These are phyloP conservation scores for Trypanosoma cruzi DNA, from an alignment of 208 protist species.

Conservation along the genomic window DNA sequence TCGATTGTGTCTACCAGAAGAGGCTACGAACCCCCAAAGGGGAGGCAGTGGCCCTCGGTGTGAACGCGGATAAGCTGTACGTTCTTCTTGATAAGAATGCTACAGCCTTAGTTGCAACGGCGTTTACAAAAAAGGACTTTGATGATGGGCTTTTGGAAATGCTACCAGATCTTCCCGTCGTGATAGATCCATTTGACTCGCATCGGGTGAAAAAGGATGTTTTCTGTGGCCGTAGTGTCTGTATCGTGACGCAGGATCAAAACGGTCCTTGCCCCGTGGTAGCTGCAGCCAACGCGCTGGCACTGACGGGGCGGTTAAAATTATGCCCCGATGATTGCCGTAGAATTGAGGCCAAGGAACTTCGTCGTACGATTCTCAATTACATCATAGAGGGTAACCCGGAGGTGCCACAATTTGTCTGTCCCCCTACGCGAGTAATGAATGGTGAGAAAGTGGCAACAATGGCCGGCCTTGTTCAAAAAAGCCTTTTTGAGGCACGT, in stretches of 20 bases:
- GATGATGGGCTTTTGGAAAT: slow-evolving; percentile 8
- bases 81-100: slow-evolving; percentile 29
- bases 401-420: slow-evolving; percentile 12
- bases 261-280: slow-evolving; percentile 52
- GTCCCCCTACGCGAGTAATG: slow-evolving; percentile 19
- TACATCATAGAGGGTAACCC: slow-evolving; percentile 18
- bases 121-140: slow-evolving; percentile 26
- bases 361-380: slow-evolving; percentile 19
- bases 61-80: slow-evolving; percentile 18
- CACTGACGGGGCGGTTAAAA: slow-evolving; percentile 22
- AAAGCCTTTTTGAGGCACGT: slow-evolving; percentile 6
- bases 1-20: slow-evolving; percentile 25
- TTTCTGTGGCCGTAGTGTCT: slow-evolving; percentile 27
- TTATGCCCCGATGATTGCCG: slow-evolving; percentile 18
- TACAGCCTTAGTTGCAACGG: slow-evolving; percentile 18
- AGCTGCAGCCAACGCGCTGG: slow-evolving; percentile 45
- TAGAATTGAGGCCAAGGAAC: slow-evolving; percentile 16
- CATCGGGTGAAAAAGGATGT: slow-evolving; percentile 38
- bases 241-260: slow-evolving; percentile 37
- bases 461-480: slow-evolving; percentile 20
- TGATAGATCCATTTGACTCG: slow-evolving; percentile 11
- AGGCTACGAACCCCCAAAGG: slow-evolving; percentile 23
- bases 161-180: slow-evolving; percentile 8
- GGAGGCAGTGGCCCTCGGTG: slow-evolving; percentile 19
- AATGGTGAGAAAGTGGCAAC: slow-evolving; percentile 20